phyloP scores from a whole-genome alignment of 2,329 filamentous ascomycete genomes.

The Neofusicoccum sp. region DNA sequence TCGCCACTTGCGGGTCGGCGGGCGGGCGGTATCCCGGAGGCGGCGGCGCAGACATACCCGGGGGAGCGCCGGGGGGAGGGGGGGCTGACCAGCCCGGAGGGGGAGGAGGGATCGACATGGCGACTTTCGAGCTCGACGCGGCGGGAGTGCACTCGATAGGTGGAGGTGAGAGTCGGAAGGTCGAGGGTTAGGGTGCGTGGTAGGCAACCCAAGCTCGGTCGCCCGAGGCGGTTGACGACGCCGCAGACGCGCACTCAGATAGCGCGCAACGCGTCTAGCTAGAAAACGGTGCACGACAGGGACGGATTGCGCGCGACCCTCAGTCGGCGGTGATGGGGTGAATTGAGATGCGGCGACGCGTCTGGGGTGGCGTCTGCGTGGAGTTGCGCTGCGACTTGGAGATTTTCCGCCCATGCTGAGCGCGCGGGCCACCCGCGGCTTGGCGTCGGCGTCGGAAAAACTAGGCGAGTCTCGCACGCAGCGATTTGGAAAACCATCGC shows the following conservation, averaged over 20 bases:
- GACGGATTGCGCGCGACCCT: slow-evolving; percentile 9
- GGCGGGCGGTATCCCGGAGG: slow-evolving; percentile 84
- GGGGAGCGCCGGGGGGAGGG: slow-evolving; percentile 53
- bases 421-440: neutral
- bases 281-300: neutral
- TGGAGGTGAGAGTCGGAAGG: neutral
- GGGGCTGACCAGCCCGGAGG: slow-evolving; percentile 65
- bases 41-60: slow-evolving; percentile 64
- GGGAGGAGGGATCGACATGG: slow-evolving; percentile 63
- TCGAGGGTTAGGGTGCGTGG: slow-evolving; percentile 5
- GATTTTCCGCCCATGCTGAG: slow-evolving; percentile 6
- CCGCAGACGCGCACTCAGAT: slow-evolving; percentile 5
- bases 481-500: slow-evolving; percentile 1
- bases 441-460: slow-evolving; percentile 16
- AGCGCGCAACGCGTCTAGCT: neutral
- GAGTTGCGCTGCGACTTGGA: slow-evolving; percentile 16
- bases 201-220: slow-evolving; percentile 20
- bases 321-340: slow-evolving; percentile 19
- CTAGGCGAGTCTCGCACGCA: slow-evolving; percentile 11
- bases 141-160: neutral
- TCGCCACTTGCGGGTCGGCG: slow-evolving; percentile 81
- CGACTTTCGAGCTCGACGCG: neutral
- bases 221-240: slow-evolving; percentile 20
- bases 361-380: slow-evolving; percentile 19
- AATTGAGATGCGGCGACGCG: slow-evolving; percentile 17